Evolutionary conservation across 2,329 filamentous ascomycete species (phyloP), one percentile per base, ranked within the genome.

Genomic region (Neoscytalidium dimidiatum): DNA sequence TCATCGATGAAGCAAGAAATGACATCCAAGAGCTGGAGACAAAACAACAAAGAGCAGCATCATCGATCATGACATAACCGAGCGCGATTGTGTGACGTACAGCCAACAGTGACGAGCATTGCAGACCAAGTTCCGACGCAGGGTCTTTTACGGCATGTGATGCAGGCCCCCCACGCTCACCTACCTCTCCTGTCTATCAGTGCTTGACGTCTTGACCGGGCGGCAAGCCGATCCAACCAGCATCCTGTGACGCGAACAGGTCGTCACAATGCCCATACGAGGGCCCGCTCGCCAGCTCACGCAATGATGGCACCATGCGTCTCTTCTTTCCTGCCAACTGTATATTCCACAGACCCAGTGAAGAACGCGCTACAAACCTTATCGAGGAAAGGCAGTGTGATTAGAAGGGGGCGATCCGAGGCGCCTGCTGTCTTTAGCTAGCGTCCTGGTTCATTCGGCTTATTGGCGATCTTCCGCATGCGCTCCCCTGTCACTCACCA

Each of bases 401-500:
- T 7, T 28, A n/a, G 26, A 11, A 60, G 33, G 41, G 56, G 56
- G 33, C 41, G 56, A 60, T 60, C 56, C 41, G 56, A 31, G 21
- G 56, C 56, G 56, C 56, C 56, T 60, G 56, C 56, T 60, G 56
- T 28, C 41, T 46, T 28, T 8, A 28, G 56, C 28, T 60, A 60
- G 56, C 56, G 38, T n/a, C 38, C 17, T 60, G 41, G 38, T 9
- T 46, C 33, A 46, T 17, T 46, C 38, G 41, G 23, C 41, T 33
- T 41, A 17, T 44, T 44, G 56, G 56, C 56, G 56, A 60, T 60
- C 56, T 46, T 31, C 56, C 56, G 41, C 56, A 28, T 60, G 33
- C 21, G 17, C 19, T 56, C 33, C 52, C 53, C 35, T 23, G 53
- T 23, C 23, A 28, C 38, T 26, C 41, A 21, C 35, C 41, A 28